Base-by-base conservation (phyloP, 148 eudicot species). In the Heliamphora exappendiculata region DNA sequence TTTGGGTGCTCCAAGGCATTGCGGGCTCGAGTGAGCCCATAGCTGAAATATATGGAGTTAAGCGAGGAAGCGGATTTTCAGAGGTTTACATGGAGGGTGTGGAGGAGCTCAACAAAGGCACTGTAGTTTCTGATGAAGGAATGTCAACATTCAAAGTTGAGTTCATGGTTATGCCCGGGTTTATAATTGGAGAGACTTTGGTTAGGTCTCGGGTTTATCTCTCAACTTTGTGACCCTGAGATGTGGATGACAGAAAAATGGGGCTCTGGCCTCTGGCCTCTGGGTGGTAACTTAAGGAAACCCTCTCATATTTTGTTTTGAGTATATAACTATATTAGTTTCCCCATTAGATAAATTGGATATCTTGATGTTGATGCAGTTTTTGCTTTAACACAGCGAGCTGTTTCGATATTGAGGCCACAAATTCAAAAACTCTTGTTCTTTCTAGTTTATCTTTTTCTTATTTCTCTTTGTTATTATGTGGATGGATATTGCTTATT, bases 151-250 rank as follows among this genome's bases (percentile, higher is more conserved):
- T 47, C 26, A 75, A 73, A 78, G 89, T 88, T 75, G 84, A 86
- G 83, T 84, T 86, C 37, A 86, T 86, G 89, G 75, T 86, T 53
- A 84, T 84, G 83, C 91, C 91, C 41, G 91, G 91, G 11, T 88
- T 88, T 79, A 80, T 39, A 76, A 42, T 82, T 20, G 89, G 88
- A 31, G 62, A 79, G 16, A 54, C 10, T n/a, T 20, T 88, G 55
- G 66, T 88, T 17, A 81, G 70, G 69, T 76, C 86, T 77, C 85
- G 64, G 55, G 91, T 86, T 57, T 88, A 86, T 72, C 70, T 83
- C 49, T 83, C 88, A 11, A 36, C 44, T 19, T 41, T 49, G 41
- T 45, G 75, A 54, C 26, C 41, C 54, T 64, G n/a, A 57, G 17
- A 28, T 31, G 9, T 4, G 1, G 36, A 4, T 31, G 11, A 63